Percentiles rank a stretch among this genome's conserved stretches.
Evolutionary conservation across 257 asterid genomes (phyloP).

Genomic region (Solanum ossicruentum): DNA sequence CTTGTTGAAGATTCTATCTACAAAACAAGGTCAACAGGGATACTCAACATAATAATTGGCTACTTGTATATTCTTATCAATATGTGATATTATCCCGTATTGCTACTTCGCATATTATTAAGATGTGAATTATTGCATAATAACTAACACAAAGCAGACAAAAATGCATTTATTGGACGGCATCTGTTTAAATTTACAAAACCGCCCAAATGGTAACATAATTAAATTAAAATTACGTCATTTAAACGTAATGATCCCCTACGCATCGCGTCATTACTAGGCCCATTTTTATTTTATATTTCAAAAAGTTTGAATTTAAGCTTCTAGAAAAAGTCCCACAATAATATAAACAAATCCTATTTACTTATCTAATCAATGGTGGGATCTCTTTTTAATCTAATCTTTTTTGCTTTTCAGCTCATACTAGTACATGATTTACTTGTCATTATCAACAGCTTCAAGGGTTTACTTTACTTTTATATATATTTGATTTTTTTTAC

Average conservation of each 20-base stretch:
- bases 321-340: not conserved
- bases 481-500: not conserved
- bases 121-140: not conserved
- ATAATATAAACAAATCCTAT: not conserved
- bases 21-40: too few species aligned
- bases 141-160: not conserved
- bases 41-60: too few species aligned
- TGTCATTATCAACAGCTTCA: not conserved
- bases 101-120: not conserved
- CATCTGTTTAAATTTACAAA: not conserved
- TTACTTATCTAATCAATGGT: not conserved
- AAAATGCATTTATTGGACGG: not conserved
- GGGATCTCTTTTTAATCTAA: not conserved
- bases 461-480: not conserved
- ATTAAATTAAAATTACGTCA: not conserved
- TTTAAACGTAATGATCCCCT: not conserved
- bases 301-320: not conserved
- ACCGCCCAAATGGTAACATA: not conserved
- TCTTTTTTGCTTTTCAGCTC: not conserved
- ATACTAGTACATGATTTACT: not conserved
- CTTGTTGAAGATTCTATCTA: too few species aligned
- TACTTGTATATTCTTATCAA: not conserved
- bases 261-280: not conserved
- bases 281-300: not conserved
- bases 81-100: not conserved